These are phyloP conservation scores for Fraxinus americana DNA, from an alignment of 257 asterid species.

Conservation along the genomic window DNA sequence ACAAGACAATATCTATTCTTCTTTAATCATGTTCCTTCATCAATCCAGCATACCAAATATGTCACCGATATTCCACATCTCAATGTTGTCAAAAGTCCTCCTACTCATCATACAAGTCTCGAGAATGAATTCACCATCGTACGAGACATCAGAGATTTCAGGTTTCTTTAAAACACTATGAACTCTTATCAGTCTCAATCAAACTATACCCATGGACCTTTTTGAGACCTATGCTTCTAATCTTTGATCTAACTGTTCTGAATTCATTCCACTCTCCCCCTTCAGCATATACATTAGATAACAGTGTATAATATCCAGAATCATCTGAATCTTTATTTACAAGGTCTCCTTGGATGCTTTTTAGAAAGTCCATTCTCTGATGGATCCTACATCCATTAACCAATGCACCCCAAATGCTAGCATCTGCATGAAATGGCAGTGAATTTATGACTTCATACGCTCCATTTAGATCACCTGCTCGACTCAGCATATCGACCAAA, in stretches of 20 bases:
- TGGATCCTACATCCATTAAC: constrained; percentile 88
- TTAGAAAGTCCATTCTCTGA: constrained; percentile 68
- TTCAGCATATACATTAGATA: constrained; percentile 77
- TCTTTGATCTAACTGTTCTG: constrained; percentile 50
- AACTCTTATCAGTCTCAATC: constrained; percentile 47
- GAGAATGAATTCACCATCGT: not conserved
- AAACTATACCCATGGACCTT: constrained; percentile 76
- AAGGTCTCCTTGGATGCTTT: constrained; percentile 46
- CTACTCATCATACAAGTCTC: not conserved
- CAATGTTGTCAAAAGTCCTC: not conserved
- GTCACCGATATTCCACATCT: not conserved
- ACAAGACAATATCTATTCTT: not conserved
- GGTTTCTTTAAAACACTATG: not conserved
- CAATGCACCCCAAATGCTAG: constrained; percentile 77
- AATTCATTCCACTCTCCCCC: constrained; percentile 75
- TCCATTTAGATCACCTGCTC: constrained; percentile 71
- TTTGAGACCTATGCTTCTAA: constrained; percentile 51
- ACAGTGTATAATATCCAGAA: constrained; percentile 66
- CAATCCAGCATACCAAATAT: not conserved
- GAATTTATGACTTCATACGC: constrained; percentile 65
- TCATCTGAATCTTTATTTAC: constrained; percentile 53
- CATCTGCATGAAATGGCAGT: constrained; percentile 61
- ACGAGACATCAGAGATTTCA: not conserved
- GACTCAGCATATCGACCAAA: constrained; percentile 86
- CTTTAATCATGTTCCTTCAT: not conserved